Evolutionary conservation across 352 stramenopile genomes (phyloP).

Genomic region (Halophytophthora batemanensis): DNA sequence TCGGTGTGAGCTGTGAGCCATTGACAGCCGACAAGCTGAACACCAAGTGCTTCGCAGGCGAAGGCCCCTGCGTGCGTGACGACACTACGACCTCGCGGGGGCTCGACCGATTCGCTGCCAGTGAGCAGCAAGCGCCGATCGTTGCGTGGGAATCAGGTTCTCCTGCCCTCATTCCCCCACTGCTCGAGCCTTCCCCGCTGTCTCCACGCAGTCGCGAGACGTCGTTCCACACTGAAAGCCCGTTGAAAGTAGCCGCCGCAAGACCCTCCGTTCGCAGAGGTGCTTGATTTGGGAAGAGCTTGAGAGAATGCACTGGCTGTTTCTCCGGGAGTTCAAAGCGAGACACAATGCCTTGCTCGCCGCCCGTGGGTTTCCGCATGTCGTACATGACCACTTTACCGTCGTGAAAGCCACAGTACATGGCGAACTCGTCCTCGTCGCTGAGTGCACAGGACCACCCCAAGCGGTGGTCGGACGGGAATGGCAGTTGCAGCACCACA

Average conservation of each 20-base stretch:
- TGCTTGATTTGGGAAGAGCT: constrained; percentile 27
- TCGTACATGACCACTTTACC: constrained; percentile 49
- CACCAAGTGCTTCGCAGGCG: constrained; percentile 38
- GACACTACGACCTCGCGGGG: constrained; percentile 38
- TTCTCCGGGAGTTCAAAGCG: constrained; percentile 33
- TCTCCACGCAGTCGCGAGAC: constrained; percentile 4
- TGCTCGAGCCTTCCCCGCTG: background rate
- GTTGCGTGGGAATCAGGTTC: constrained; percentile 17
- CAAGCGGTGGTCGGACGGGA: constrained; percentile 37
- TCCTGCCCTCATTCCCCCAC: constrained; percentile 6
- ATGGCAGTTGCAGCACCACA: constrained; percentile 31
- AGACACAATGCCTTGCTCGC: constrained; percentile 27
- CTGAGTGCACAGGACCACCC: constrained; percentile 58
- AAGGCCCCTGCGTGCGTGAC: constrained; percentile 23
- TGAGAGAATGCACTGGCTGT: constrained; percentile 55
- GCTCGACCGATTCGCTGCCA: constrained; percentile 22
- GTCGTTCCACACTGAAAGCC: constrained; percentile 40
- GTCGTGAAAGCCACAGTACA: constrained; percentile 60
- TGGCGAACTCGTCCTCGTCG: constrained; percentile 28
- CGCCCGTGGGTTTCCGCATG: constrained; percentile 30
- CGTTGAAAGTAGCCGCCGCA: constrained; percentile 39
- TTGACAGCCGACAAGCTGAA: constrained; percentile 28
- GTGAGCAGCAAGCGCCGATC: constrained; percentile 33
- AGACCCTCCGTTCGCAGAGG: constrained; percentile 23
- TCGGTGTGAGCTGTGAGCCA: constrained; percentile 10